Base-by-base conservation (phyloP, 139 green algal species). In the Zygnema cylindricum region DNA sequence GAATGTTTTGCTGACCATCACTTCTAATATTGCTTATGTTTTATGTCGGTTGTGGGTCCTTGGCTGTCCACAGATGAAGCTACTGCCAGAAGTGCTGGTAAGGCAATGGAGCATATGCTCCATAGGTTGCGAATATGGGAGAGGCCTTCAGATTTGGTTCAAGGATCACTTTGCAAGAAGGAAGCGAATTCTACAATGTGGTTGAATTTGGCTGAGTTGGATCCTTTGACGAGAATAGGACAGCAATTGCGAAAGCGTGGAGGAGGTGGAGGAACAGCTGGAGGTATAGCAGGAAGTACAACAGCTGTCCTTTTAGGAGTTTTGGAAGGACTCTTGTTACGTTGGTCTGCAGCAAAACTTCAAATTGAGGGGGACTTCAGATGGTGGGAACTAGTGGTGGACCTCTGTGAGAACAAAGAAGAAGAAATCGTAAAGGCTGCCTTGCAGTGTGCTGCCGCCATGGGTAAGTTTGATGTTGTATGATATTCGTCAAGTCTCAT, bases 391-490 rank as follows among this genome's bases (percentile, higher is more conserved):
- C 38, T 79, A 25, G 36, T 79, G 3, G 71, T 16, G 71, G 71
- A 79, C 3, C 16, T 43, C 36, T 79, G 71, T 16, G 16, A 43
- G 7, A 16, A 79, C 36, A 43, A 3, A n/a, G 71, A 79, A 41
- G 7, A 43, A 41, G 71, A 79, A 41, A 16, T 79, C 7, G 71
- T 16, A 43, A 41, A 54, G 36, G 3, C 71, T 79, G 71, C 71
- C 21, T 43, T 79, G 3, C 36, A 16, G 3, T 41, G 36, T 41
- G 3, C 21, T 7, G 71, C 71, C 11, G 7, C 71, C 21, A 41
- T 79, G 36, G 71, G 71, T 79, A 43, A n/a, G 71, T 11, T 23
- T 79, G 49, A n/a, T n/a, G n/a, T n/a, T n/a, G n/a, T n/a, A n/a
- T n/a, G n/a, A n/a, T n/a, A n/a, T n/a, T n/a, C n/a, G n/a, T n/a